Conservation (phyloP, 2,329 filamentous ascomycete genomes). For the Calcarisporium arbuscula region DNA sequence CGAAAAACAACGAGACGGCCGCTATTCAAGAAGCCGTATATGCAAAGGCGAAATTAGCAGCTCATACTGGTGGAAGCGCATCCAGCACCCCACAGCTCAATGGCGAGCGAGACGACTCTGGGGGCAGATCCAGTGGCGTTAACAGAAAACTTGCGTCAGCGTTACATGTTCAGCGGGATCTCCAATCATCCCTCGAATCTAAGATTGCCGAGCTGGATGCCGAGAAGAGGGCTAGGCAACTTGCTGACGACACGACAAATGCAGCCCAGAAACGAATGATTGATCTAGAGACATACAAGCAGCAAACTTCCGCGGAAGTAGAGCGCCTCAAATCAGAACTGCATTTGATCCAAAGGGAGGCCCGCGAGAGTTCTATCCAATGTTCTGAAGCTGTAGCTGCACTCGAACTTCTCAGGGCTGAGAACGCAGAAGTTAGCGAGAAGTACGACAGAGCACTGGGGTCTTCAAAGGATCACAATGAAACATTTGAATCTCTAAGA, state of each 20-base stretch:
- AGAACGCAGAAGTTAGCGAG: conserved; percentile 70
- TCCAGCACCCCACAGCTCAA: conserved; percentile 54
- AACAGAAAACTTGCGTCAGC: conserved; percentile 77
- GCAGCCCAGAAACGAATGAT: conserved; percentile 76
- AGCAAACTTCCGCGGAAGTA: conserved; percentile 76
- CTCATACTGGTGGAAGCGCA: conserved; percentile 61
- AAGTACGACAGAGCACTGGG: conserved; percentile 62
- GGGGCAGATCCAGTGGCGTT: conserved; percentile 56
- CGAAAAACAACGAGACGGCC: conserved; percentile 86
- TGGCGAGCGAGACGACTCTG: conserved; percentile 54
- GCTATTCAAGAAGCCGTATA: conserved; percentile 95
- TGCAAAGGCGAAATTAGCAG: conserved; percentile 85
- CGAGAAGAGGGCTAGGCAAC: conserved; percentile 71
- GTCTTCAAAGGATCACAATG: conserved; percentile 62
- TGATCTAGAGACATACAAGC: conserved; percentile 77
- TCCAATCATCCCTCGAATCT: conserved; percentile 70
- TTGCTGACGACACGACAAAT: conserved; percentile 82
- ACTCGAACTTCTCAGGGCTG: conserved; percentile 70
- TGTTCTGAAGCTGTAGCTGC: conserved; percentile 71
- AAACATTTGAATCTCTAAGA: conserved; percentile 68
- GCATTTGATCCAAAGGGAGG: conserved; percentile 69
- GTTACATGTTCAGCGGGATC: conserved; percentile 69
- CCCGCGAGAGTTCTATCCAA: conserved; percentile 74
- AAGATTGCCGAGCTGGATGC: conserved; percentile 66
- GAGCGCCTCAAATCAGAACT: conserved; percentile 82